phyloP scores from a whole-genome alignment of 2,329 filamentous ascomycete genomes.

The Aspergillus sp. region DNA sequence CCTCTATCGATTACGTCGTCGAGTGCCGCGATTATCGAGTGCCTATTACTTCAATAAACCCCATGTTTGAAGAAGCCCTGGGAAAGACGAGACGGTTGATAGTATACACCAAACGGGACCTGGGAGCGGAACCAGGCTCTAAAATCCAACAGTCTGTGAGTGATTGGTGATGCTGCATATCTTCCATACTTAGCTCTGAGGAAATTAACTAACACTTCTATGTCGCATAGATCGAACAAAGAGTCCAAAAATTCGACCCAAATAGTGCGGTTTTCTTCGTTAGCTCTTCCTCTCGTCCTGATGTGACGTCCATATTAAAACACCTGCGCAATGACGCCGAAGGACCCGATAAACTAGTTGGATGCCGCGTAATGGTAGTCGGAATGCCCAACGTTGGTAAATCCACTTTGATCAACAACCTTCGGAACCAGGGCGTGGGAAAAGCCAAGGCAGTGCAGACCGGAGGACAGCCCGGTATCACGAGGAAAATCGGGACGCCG shows the following conservation, averaged over 20 bases:
- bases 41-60: slow-evolving; percentile 85
- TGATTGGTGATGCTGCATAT: neutral
- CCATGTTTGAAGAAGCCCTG: slow-evolving; percentile 77
- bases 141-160: slow-evolving; percentile 41
- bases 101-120: slow-evolving; percentile 87
- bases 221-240: slow-evolving; percentile 28
- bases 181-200: neutral
- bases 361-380: slow-evolving; percentile 81
- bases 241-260: slow-evolving; percentile 33
- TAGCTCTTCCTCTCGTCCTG: slow-evolving; percentile 29
- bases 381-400: slow-evolving; percentile 99
- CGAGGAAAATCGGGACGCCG: slow-evolving; percentile 75
- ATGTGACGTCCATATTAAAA: slow-evolving; percentile 33
- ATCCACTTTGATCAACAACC: slow-evolving; percentile 85
- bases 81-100: slow-evolving; percentile 72
- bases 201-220: neutral
- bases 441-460: slow-evolving; percentile 73
- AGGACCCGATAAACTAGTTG: slow-evolving; percentile 59
- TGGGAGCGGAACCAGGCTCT: slow-evolving; percentile 54
- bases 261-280: slow-evolving; percentile 37
- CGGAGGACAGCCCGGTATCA: slow-evolving; percentile 85
- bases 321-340: slow-evolving; percentile 30
- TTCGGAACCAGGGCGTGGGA: slow-evolving; percentile 68
- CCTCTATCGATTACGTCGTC: slow-evolving; percentile 80
- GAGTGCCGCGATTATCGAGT: slow-evolving; percentile 94